Evolutionary conservation across 2,329 filamentous ascomycete species (phyloP).

Genomic region (Canariomyces notabilis): DNA sequence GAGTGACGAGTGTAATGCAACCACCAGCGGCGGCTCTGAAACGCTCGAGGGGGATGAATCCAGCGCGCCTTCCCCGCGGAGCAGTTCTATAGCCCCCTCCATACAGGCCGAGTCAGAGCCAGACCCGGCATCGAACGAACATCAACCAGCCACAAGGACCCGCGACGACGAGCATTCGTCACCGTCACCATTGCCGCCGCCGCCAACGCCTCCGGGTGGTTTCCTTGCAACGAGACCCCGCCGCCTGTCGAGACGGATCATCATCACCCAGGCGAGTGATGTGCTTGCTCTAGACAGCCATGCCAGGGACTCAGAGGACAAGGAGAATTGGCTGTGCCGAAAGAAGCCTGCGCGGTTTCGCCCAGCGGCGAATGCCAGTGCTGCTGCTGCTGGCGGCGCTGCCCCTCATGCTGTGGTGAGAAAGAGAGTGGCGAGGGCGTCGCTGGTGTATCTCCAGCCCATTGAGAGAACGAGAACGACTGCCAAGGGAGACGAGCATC

Average conservation of each 20-base stretch:
- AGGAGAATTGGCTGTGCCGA: slow-evolving; percentile 5
- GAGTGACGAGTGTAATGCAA: too few relatives aligned
- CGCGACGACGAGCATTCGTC: background rate
- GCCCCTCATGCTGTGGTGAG: too few relatives aligned
- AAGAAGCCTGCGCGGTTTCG: slow-evolving; percentile 14
- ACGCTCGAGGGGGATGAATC: background rate
- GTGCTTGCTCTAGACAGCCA: slow-evolving; percentile 13
- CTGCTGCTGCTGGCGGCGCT: background rate
- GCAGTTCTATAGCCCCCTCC: background rate
- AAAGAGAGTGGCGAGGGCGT: slow-evolving; percentile 10
- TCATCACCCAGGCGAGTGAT: slow-evolving; percentile 7
- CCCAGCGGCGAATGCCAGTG: background rate
- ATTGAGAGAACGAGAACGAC: background rate
- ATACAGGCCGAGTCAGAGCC: background rate
- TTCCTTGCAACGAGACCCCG: slow-evolving; percentile 13
- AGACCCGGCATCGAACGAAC: background rate
- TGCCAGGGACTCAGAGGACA: background rate
- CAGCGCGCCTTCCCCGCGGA: background rate
- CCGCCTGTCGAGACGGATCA: slow-evolving; percentile 10
- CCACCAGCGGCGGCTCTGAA: slow-evolving; percentile 7
- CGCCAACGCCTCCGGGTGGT: background rate
- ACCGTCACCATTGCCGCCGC: background rate
- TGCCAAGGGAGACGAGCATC: background rate
- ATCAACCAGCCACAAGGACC: background rate
- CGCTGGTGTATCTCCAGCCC: slow-evolving; percentile 10